Evolutionary conservation across 352 stramenopile species (phyloP).

Genomic region (Phytophthora foliorum): DNA sequence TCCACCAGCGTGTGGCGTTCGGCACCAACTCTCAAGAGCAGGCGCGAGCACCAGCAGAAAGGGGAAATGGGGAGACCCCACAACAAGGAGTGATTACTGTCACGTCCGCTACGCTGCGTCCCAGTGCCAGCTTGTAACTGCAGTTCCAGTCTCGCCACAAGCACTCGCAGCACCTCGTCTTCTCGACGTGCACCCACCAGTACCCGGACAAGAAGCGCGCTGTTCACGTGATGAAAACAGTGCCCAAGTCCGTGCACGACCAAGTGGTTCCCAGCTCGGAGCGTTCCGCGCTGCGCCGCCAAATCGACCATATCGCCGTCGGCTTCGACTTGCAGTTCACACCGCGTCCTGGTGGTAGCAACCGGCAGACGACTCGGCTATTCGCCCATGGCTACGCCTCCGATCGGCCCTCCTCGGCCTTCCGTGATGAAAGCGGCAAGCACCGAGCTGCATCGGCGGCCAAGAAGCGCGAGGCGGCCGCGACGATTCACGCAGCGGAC

Average conservation of each 20-base stretch:
- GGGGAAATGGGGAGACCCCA: slow-evolving; percentile 13
- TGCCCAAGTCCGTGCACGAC: slow-evolving; percentile 69
- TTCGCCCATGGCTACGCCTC: slow-evolving; percentile 62
- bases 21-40: slow-evolving; percentile 28
- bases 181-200: slow-evolving; percentile 58
- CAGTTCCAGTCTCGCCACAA: slow-evolving; percentile 47
- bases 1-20: slow-evolving; percentile 52
- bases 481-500: slow-evolving; percentile 35
- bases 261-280: slow-evolving; percentile 51
- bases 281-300: slow-evolving; percentile 42
- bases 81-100: slow-evolving; percentile 47
- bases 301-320: slow-evolving; percentile 64
- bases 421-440: slow-evolving; percentile 27
- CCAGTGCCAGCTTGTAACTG: slow-evolving; percentile 34
- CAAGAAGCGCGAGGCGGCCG: slow-evolving; percentile 19
- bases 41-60: slow-evolving; percentile 16
- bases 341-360: slow-evolving; percentile 36
- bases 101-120: slow-evolving; percentile 47
- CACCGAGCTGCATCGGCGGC: slow-evolving; percentile 24
- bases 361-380: slow-evolving; percentile 50
- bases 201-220: slow-evolving; percentile 55
- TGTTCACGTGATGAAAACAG: slow-evolving; percentile 67
- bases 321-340: slow-evolving; percentile 59
- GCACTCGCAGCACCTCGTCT: slow-evolving; percentile 63
- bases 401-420: slow-evolving; percentile 39